Evolutionary conservation across 495 filamentous ascomycete species (phyloP), one percentile per base, ranked within the genome.

Genomic region (Elaphomyces granulatus): DNA sequence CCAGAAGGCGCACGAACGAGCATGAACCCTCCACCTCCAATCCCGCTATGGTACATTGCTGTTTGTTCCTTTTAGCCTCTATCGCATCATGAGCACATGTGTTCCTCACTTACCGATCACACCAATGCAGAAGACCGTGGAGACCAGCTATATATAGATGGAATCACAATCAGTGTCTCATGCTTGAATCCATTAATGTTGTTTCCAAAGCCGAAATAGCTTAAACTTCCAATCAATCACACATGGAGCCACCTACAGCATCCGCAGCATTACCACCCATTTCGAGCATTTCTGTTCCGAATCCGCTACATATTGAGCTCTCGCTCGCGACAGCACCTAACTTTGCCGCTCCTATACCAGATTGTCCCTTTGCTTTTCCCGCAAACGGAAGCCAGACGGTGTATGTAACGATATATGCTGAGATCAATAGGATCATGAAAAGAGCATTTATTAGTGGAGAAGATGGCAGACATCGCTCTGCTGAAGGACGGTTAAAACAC

Each of bases 21-120:
- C 68, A 80, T 77, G 58, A 94, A 94, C 0, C 87, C 86, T n/a
- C 87, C 87, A 3, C 87, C 87, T 2, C 84, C 84, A 26, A 93
- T 77, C 19, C 84, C 84, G 20, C 79, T 83, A 56, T 93, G 85
- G 45, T 88, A 85, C 83, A 90, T 88, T 0, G 67, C 75, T 67
- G 53, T 28, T 7, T 49, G 41, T 21, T n/a, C n/a, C n/a, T n/a
- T 20, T 35, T 55, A 31, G 54, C 51, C 4, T 55, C 40, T 59
- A 6, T 59, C 62, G 45, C 18, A 3, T 2, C 20, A 32, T 15
- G n/a, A 36, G 3, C 21, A 23, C 21, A 20, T 9, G 3, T 7
- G n/a, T 21, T 28, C 12, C 14, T 10, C 32, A 48, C 57, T 49
- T 48, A 71, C 80, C 80, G 39, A 80, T 70, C 4, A 83, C 80